Base-by-base conservation (phyloP, 805 yeast genomes). In the Ogataea corticis region DNA sequence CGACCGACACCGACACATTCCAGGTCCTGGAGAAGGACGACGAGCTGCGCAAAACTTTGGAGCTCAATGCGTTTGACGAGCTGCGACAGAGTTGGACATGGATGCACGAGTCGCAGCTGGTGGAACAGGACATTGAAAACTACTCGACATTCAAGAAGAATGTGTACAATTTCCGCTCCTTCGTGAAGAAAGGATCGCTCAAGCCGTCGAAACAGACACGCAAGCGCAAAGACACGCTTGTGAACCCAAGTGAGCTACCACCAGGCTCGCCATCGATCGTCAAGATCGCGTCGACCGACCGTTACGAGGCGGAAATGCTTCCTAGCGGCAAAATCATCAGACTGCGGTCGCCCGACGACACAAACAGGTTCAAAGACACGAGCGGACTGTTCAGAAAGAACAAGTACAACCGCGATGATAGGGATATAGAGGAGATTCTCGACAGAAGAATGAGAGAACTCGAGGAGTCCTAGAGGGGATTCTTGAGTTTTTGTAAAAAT, bases 71-170 rank as follows among this genome's bases (percentile, higher is more conserved):
- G 0, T 83, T 73, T 57, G 72, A 72, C 21, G 95, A 90, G 51
- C 72, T 94, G 63, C 69, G 75, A 41, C 94, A 87, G 61, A 84
- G 95, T 2, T 86, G 95, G 96, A 75, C 76, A 3, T 81, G 85
- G 80, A 48, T 61, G 43, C 71, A 67, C 42, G 68, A 67, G 32
- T 62, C 68, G 4, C 58, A 54, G 30, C 33, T 65, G 4, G 50
- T 52, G 12, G 66, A 63, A 19, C 49, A 55, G 19, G 57, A 60
- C 13, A 45, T 54, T 16, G 57, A 57, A 19, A 51, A 46, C 21
- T 53, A 54, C 46, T 36, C 61, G 1, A 11, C 35, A 7, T 21
- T 54, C 9, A 50, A 53, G 35, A 50, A 54, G 21, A 44, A 39
- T 3, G 28, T 58, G 2, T 50, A 61, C 40, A 54, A 63, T 34